These are phyloP conservation scores for Neonectria punicea DNA, from an alignment of 2,329 filamentous ascomycete species.

Conservation along the genomic window DNA sequence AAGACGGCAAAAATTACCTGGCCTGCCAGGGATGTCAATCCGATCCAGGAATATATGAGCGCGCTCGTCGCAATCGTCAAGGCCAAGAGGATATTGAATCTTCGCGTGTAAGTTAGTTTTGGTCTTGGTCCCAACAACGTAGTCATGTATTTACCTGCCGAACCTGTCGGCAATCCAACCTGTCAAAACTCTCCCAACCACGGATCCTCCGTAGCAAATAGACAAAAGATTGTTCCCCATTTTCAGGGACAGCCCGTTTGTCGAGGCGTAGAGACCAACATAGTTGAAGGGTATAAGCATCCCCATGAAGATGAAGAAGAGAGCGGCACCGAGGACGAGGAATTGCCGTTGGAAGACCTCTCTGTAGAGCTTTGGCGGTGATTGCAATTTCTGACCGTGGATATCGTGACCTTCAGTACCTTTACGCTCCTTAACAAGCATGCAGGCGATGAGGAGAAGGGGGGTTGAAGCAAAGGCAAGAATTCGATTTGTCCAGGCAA, in stretches of 20 bases:
- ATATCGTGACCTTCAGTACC: constrained; percentile 25
- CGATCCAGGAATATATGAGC: constrained; percentile 46
- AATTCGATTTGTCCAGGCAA: constrained; percentile 33
- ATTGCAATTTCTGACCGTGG: constrained; percentile 18
- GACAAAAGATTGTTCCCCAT: constrained; percentile 70
- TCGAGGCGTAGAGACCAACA: constrained; percentile 62
- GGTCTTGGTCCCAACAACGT: neutral
- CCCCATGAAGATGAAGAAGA: constrained; percentile 44
- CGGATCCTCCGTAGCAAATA: constrained; percentile 68
- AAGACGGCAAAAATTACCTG: constrained; percentile 41
- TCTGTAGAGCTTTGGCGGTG: constrained; percentile 38
- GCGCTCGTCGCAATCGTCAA: constrained; percentile 37
- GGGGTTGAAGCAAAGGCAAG: constrained; percentile 39
- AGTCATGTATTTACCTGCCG: constrained; percentile 48
- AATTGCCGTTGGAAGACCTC: constrained; percentile 41
- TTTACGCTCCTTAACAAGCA: constrained; percentile 44
- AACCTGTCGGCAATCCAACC: constrained; percentile 62
- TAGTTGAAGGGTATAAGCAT: constrained; percentile 46
- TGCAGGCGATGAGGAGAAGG: constrained; percentile 40
- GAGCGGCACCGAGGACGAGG: constrained; percentile 31
- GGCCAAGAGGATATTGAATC: constrained; percentile 54
- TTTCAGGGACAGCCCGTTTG: constrained; percentile 56
- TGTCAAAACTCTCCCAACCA: constrained; percentile 62
- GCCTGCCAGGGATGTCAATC: constrained; percentile 30
- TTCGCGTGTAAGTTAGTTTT: constrained; percentile 16